These are phyloP conservation scores for Rhizopogon salebrosus DNA, from an alignment of 768 basidiomycete species.

Conservation along the genomic window DNA sequence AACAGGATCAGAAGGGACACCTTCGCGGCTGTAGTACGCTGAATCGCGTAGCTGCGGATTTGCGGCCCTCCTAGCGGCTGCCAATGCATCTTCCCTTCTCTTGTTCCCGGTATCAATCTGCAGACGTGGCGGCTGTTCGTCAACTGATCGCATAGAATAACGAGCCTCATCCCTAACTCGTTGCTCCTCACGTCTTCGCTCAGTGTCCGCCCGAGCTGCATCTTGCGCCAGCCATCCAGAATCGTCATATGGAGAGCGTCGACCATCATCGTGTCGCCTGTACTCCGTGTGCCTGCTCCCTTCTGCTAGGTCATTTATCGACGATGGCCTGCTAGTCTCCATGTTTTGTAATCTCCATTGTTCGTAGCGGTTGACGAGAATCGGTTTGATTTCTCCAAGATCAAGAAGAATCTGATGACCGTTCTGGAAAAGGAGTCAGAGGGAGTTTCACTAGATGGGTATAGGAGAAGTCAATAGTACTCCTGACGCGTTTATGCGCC, in stretches of 20 bases:
- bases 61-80: slow-evolving; percentile 19
- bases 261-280: slow-evolving; percentile 12
- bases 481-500: neutral
- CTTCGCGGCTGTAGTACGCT: slow-evolving; percentile 16
- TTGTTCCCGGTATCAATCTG: slow-evolving; percentile 26
- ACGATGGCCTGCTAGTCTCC: slow-evolving; percentile 18
- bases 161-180: slow-evolving; percentile 36
- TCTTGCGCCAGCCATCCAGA: slow-evolving; percentile 29
- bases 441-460: slow-evolving; percentile 7
- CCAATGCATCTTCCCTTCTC: slow-evolving; percentile 26
- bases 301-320: slow-evolving; percentile 12
- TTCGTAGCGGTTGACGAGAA: slow-evolving; percentile 59
- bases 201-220: slow-evolving; percentile 25
- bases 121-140: slow-evolving; percentile 16
- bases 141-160: slow-evolving; percentile 14
- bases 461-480: neutral
- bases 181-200: slow-evolving; percentile 27
- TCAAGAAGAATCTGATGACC: slow-evolving; percentile 69
- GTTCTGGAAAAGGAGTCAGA: slow-evolving; percentile 40
- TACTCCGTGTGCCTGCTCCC: slow-evolving; percentile 16
- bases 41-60: slow-evolving; percentile 16
- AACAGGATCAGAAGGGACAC: slow-evolving; percentile 17
- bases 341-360: slow-evolving; percentile 48
- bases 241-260: slow-evolving; percentile 23
- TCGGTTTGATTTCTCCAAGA: slow-evolving; percentile 60